Evolutionary conservation across 2,329 filamentous ascomycete species (phyloP).

Genomic region (Claviceps sp.): DNA sequence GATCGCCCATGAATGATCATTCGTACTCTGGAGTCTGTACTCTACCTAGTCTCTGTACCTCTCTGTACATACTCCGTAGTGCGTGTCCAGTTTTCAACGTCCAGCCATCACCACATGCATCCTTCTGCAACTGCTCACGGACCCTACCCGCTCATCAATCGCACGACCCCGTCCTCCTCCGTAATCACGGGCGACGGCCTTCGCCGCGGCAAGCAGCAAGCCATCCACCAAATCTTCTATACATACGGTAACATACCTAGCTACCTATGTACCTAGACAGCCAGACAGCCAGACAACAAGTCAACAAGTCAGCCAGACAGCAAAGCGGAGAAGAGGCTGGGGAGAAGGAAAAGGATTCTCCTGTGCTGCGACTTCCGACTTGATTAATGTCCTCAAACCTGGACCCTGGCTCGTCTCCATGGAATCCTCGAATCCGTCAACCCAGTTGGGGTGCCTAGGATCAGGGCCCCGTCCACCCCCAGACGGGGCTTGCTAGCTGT

Average conservation of each 20-base stretch:
- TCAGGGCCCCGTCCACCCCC: conserved; percentile 2
- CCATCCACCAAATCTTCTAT: not conserved
- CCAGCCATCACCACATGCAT: not conserved
- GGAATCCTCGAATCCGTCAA: conserved; percentile 3
- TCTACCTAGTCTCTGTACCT: no score
- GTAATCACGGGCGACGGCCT: not conserved
- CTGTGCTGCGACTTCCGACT: conserved; percentile 3
- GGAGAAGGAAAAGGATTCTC: not conserved
- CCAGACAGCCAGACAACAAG: not conserved
- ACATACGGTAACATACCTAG: not conserved
- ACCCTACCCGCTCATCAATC: not conserved
- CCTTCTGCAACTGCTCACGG: not conserved
- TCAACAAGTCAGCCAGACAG: not conserved
- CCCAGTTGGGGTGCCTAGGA: conserved; percentile 1
- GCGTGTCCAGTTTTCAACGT: not conserved
- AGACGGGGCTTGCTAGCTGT: not conserved
- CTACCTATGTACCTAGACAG: not conserved
- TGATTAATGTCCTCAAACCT: conserved; percentile 4
- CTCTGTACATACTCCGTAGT: no score
- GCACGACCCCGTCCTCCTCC: not conserved
- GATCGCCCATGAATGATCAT: not conserved
- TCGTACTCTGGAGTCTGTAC: not conserved
- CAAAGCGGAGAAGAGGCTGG: not conserved
- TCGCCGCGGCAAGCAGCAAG: not conserved
- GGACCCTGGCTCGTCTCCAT: conserved; percentile 7